These are phyloP conservation scores for Coffea canephora DNA, from an alignment of 257 asterid genomes.

Conservation along the genomic window DNA sequence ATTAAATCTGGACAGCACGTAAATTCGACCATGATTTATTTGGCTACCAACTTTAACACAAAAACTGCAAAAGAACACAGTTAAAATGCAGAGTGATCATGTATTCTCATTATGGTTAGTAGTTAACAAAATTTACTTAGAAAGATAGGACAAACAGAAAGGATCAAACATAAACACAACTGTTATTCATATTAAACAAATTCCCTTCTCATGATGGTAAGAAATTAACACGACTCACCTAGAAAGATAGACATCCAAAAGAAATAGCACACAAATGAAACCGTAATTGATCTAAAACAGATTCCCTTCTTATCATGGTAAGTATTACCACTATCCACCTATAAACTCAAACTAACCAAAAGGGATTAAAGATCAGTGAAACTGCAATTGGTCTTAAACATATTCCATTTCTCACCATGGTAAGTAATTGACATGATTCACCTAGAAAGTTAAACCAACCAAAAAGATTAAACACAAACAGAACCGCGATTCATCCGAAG, in stretches of 20 bases:
- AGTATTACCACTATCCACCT: too few relatives aligned
- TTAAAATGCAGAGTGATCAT: not conserved
- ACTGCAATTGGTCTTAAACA: not conserved
- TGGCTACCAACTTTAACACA: not conserved
- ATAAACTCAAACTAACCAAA: too few relatives aligned
- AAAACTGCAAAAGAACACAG: constrained; percentile 5
- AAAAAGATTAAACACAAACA: not conserved
- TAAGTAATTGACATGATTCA: not conserved
- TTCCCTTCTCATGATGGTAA: not conserved
- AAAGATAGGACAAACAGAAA: not conserved
- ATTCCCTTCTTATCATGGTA: not conserved
- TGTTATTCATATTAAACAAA: not conserved
- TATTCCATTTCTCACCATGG: not conserved
- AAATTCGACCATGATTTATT: constrained; percentile 26
- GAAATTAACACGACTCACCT: not conserved
- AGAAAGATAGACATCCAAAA: not conserved
- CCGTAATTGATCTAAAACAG: not conserved
- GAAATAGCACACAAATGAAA: not conserved
- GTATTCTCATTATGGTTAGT: not conserved
- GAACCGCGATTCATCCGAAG: not conserved
- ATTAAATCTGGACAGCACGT: constrained; percentile 14
- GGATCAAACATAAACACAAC: not conserved
- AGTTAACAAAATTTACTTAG: not conserved
- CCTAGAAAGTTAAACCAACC: not conserved
- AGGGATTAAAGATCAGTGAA: not conserved